Evolutionary conservation across 306 rosid species (phyloP).

Genomic region (Trifolium fragiferum): DNA sequence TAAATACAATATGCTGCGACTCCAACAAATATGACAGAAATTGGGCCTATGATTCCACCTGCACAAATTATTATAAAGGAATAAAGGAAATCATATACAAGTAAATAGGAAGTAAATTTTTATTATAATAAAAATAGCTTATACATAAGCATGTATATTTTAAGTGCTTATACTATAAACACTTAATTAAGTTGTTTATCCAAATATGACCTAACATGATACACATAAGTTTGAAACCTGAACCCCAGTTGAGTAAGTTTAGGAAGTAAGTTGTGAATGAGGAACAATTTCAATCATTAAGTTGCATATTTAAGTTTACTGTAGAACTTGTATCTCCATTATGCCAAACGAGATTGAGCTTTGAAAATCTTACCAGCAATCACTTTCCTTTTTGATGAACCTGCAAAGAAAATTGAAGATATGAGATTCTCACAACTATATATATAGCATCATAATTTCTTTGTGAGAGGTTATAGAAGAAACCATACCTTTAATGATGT

Average conservation of each 20-base stretch:
- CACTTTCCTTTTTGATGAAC: neutral
- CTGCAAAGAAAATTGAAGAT: conserved; percentile 26
- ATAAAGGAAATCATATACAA: neutral
- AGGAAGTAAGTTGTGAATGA: too few species aligned
- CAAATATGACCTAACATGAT: too few species aligned
- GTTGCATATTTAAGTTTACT: too few species aligned
- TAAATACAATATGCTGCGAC: neutral
- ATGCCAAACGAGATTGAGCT: neutral
- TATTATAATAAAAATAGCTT: too few species aligned
- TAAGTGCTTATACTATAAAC: too few species aligned
- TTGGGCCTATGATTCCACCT: conserved; percentile 35
- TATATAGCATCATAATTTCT: conserved; percentile 11
- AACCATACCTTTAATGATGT: neutral
- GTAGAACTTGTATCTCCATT: too few species aligned
- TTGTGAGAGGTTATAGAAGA: neutral
- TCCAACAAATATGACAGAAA: conserved; percentile 13
- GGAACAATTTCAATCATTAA: too few species aligned
- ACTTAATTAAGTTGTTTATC: too few species aligned
- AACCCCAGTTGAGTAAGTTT: too few species aligned
- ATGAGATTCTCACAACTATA: neutral
- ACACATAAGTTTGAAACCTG: too few species aligned
- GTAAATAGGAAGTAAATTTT: too few species aligned
- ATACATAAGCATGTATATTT: too few species aligned
- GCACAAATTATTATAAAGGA: neutral
- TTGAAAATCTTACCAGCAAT: conserved; percentile 34